Base-by-base conservation (phyloP, 192 early-diverging fungal species). In the Obelidium mucronatum region DNA sequence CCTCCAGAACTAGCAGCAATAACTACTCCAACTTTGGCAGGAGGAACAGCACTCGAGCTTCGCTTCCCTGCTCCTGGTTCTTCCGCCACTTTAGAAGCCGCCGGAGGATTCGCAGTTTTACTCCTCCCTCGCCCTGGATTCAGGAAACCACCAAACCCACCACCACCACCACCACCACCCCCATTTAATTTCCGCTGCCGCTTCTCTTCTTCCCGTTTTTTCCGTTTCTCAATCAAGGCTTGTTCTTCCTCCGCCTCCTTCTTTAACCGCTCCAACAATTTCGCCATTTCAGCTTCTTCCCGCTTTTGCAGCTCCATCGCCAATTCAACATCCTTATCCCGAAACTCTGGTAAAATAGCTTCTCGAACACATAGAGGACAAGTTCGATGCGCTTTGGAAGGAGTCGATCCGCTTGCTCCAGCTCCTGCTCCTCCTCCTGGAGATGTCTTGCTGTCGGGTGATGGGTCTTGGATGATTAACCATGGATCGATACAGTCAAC, bases 401-500 rank as follows among this genome's bases (percentile, higher is more conserved):
- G 55, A 51, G 67, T 5, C 17, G 17, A 8, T 11, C 56, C 6
- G 56, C 56, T 8, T 22, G 15, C 17, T 35, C 8, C 22, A 19
- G 40, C n/a, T n/a, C n/a, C n/a, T 39, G 70, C 26, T 34, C 22
- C 30, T 69, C 26, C 34, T 40, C 17, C 34, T 40, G 1, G 31
- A 26, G 31, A 37, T 31, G 35, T n/a, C 22, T 42, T 36, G 8
- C 26, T 19, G n/a, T 24, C 5, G 62, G 62, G 36, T 24, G 66
- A 4, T n/a, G 40, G 34, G 17, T n/a, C 66, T 48, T 26, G 63
- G 36, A 65, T 36, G 34, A 84, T 44, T 30, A 87, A 73, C 80
- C 83, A 87, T 26, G 74, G 82, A 65, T 92, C 92, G 42, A 93
- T 81, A 71, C 92, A 93, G 8, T 81, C 81, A 13, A 66, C 67